A percentile compares a stretch with the other conserved stretches of the same genome.
phyloP scores from a whole-genome alignment of 768 basidiomycete genomes.

The Tephrocybe rancida region DNA sequence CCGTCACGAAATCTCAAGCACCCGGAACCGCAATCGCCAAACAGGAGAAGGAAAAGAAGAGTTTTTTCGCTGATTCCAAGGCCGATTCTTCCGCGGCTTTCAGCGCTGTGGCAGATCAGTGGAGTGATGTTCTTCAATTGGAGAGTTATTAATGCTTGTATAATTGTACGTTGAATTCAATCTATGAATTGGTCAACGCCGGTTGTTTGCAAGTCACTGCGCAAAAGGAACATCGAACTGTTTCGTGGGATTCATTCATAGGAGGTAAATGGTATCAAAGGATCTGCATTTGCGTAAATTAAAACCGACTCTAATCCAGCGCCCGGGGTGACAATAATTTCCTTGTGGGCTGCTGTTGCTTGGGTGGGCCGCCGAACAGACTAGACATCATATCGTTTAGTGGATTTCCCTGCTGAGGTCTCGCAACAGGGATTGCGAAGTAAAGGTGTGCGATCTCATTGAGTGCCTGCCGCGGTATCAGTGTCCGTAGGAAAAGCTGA shows the following conservation, averaged over 20 bases:
- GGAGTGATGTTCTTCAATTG: conserved; percentile 11
- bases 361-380: conserved; percentile 75
- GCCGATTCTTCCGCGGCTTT: neutral
- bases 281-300: too few relatives aligned
- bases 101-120: neutral
- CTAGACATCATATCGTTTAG: conserved; percentile 89
- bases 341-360: conserved; percentile 30
- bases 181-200: too few relatives aligned
- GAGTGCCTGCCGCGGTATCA: conserved; percentile 48
- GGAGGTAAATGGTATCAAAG: neutral
- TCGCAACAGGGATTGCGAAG: conserved; percentile 86
- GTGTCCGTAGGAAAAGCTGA: neutral
- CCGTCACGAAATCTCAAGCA: neutral
- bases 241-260: too few relatives aligned
- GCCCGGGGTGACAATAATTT: conserved; percentile 49
- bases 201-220: too few relatives aligned
- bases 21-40: neutral
- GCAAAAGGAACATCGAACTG: too few relatives aligned
- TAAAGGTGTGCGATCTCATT: conserved; percentile 73
- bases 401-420: conserved; percentile 72
- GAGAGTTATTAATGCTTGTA: conserved; percentile 10
- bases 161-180: too few relatives aligned
- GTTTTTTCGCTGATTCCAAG: neutral
- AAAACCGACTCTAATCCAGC: too few relatives aligned
- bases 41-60: neutral